Evolutionary conservation across 2,329 filamentous ascomycete genomes (phyloP).

Genomic region (Reticulascus tulasneorum): DNA sequence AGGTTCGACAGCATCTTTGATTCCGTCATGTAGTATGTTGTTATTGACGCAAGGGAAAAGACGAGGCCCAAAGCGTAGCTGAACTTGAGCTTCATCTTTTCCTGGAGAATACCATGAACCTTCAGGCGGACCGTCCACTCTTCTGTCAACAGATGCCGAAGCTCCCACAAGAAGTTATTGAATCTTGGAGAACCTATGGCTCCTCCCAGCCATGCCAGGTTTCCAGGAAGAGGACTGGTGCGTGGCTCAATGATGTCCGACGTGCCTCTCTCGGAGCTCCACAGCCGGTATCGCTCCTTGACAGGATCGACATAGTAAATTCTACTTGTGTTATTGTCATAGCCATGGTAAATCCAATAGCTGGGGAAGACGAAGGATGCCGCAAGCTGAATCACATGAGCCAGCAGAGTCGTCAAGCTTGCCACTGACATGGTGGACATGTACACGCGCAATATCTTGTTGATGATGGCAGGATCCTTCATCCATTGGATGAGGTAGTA

Average conservation of each 20-base stretch:
- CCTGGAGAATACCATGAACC: slow-evolving; percentile 47
- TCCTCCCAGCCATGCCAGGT: slow-evolving; percentile 31
- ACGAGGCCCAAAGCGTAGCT: slow-evolving; percentile 54
- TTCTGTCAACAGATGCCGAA: slow-evolving; percentile 45
- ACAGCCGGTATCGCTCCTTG: slow-evolving; percentile 31
- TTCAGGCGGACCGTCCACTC: slow-evolving; percentile 47
- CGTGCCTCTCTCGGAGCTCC: background rate
- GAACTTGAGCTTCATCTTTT: slow-evolving; percentile 49
- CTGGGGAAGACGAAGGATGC: slow-evolving; percentile 69
- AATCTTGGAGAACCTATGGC: too few species aligned
- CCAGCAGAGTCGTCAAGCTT: slow-evolving; percentile 68
- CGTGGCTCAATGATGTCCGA: slow-evolving; percentile 6
- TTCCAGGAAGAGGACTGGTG: slow-evolving; percentile 26
- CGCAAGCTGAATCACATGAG: slow-evolving; percentile 63
- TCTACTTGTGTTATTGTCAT: too few species aligned
- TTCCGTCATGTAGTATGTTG: slow-evolving; percentile 64
- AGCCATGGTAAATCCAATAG: slow-evolving; percentile 54
- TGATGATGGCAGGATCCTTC: slow-evolving; percentile 74
- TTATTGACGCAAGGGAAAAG: slow-evolving; percentile 48
- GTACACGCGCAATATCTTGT: slow-evolving; percentile 78
- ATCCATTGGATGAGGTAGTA: slow-evolving; percentile 91
- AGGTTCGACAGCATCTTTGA: slow-evolving; percentile 69
- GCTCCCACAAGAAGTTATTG: slow-evolving; percentile 39
- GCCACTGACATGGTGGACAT: slow-evolving; percentile 78
- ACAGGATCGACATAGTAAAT: slow-evolving; percentile 43